Conservation (phyloP, 208 protist species). For the Crithidia sp. region DNA sequence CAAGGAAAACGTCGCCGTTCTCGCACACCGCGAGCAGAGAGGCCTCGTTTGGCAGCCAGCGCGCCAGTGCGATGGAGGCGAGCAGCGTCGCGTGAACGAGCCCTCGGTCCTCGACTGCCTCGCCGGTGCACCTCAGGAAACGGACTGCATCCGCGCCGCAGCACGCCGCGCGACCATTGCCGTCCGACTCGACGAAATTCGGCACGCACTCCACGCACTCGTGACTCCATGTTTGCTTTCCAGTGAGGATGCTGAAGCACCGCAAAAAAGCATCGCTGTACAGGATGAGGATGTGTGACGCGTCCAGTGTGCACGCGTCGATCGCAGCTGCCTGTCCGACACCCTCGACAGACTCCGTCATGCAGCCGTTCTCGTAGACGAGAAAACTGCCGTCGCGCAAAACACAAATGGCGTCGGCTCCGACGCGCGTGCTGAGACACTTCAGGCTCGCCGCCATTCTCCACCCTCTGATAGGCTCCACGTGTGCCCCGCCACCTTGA, state of each 20-base stretch:
- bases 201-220: conserved; percentile 16
- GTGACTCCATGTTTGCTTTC: conserved; percentile 21
- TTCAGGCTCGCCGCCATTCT: conserved; percentile 7
- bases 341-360: conserved; percentile 2
- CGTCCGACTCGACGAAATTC: conserved; percentile 24
- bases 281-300: conserved; percentile 18
- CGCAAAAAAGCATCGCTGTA: conserved; percentile 13
- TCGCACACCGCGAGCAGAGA: conserved; percentile 53
- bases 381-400: conserved; percentile 27
- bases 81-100: conserved; percentile 29
- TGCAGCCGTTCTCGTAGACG: background rate
- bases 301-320: conserved; percentile 16
- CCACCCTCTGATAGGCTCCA: conserved; percentile 23
- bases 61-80: conserved; percentile 32
- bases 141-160: conserved; percentile 17
- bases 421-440: conserved; percentile 13
- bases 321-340: conserved; percentile 1
- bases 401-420: conserved; percentile 15
- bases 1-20: conserved; percentile 71
- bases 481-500: background rate
- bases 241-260: conserved; percentile 11
- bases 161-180: conserved; percentile 18
- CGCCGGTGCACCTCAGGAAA: conserved; percentile 18
- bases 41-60: conserved; percentile 38
- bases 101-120: conserved; percentile 11